Base-by-base conservation (phyloP, 2,329 filamentous ascomycete species). In the Remersonia thermophila region DNA sequence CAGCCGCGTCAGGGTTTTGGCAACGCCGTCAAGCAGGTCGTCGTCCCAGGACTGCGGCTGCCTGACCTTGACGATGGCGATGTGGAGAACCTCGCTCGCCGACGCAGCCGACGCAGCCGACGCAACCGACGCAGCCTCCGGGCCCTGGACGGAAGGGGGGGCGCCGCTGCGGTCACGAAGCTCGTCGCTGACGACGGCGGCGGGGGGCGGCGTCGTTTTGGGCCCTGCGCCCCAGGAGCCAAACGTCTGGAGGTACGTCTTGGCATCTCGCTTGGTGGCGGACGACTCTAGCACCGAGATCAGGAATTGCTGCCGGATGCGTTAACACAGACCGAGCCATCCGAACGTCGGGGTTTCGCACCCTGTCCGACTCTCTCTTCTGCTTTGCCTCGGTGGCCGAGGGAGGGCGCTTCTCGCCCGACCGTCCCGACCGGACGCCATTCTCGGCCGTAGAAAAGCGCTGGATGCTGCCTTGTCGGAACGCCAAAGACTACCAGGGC, bases 221-320 rank as follows among this genome's bases (percentile, higher is more conserved):
- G 55, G 49, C n/a, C 47, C 13, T 1, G 32, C 11, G 47, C 51
- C 35, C 4, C 54, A 42, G 7, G 62, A 60, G 33, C 75, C 78
- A 55, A 95, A 93, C 42, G 85, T 87, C 48, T 91, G 81, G 12
- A 98, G 69, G 54, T 95, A 98, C 27, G 83, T 78, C 58, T 83
- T 87, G 32, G 87, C 86, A 62, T 98, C 91, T 50, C 91, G 77
- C 59, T 87, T 93, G 0, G 89, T 95, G 5, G 87, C 83, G 9
- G 86, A 85, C 13, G 87, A 85, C 51, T 83, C 84, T 23, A 98
- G 67, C 3, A 96, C 73, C 12, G 85, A 87, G 23, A 93, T 69
- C 49, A 93, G 79, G 51, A 94, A 81, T 53, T 94, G 80, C 86
- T 46, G 10, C 26, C 5, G 9, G 20, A 23, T 6, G 5, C 5